A percentile compares a stretch with the other conserved stretches of the same genome.
phyloP scores from a whole-genome alignment of 805 yeast species.

The Pichia nanzhaoensis region DNA sequence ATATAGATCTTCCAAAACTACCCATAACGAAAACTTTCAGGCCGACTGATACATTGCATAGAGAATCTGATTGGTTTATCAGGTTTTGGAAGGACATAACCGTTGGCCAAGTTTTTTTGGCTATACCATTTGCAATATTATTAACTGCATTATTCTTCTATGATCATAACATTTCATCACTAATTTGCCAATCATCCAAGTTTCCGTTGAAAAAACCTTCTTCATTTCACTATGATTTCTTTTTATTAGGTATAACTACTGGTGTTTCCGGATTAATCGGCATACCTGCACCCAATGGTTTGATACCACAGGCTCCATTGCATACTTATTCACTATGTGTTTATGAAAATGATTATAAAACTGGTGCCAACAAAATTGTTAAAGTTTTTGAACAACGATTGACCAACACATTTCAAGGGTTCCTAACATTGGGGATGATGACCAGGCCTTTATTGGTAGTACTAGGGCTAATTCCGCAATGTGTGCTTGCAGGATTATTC shows the following conservation, averaged over 20 bases:
- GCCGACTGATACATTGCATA: slow-evolving; percentile 49
- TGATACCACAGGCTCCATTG: slow-evolving; percentile 95
- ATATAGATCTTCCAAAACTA: slow-evolving; percentile 50
- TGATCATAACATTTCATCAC: slow-evolving; percentile 90
- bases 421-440: slow-evolving; percentile 82
- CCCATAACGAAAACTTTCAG: slow-evolving; percentile 67
- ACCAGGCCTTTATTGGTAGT: slow-evolving; percentile 77
- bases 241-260: slow-evolving; percentile 77
- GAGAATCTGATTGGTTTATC: slow-evolving; percentile 68
- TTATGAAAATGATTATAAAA: slow-evolving; percentile 33
- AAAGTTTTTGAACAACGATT: slow-evolving; percentile 85
- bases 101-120: slow-evolving; percentile 75
- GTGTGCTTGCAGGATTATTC: slow-evolving; percentile 86
- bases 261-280: slow-evolving; percentile 85
- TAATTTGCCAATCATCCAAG: slow-evolving; percentile 82
- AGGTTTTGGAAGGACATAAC: slow-evolving; percentile 64
- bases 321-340: slow-evolving; percentile 77
- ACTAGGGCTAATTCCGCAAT: slow-evolving; percentile 82
- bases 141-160: slow-evolving; percentile 82
- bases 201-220: slow-evolving; percentile 82
- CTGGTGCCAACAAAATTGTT: slow-evolving; percentile 30
- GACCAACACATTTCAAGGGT: slow-evolving; percentile 79
- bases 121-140: slow-evolving; percentile 86
- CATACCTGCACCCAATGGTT: slow-evolving; percentile 92
- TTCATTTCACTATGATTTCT: slow-evolving; percentile 88